phyloP scores from a whole-genome alignment of 257 asterid species.

The Ballota nigra region DNA sequence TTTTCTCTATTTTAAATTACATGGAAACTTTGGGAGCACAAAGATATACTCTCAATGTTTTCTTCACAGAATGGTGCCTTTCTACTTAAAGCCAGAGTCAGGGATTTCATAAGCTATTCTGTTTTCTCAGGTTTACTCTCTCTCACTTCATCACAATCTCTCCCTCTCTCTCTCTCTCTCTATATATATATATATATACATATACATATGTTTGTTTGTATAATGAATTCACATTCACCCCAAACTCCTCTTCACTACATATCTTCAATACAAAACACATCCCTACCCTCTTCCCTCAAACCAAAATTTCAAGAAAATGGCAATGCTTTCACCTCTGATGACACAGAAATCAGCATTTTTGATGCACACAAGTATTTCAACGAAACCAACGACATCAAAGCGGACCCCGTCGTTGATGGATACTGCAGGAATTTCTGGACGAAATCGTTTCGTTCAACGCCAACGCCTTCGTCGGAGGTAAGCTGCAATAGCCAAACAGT shows the following conservation, averaged over 20 bases:
- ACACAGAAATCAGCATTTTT: constrained; percentile 62
- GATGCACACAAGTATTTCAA: constrained; percentile 68
- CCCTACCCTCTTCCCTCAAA: constrained; percentile 7
- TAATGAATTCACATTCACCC: too few relatives aligned
- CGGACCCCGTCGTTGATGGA: constrained; percentile 30
- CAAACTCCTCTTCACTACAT: constrained; percentile 28
- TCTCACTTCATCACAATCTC: neutral
- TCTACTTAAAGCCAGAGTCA: constrained; percentile 21
- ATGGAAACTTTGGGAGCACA: neutral
- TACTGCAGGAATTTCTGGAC: constrained; percentile 21
- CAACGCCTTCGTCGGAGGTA: constrained; percentile 61
- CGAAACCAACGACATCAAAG: constrained; percentile 27
- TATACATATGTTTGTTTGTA: too few relatives aligned
- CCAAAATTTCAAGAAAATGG: constrained; percentile 5
- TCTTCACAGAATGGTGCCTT: neutral
- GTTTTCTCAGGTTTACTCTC: neutral
- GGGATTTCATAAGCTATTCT: constrained; percentile 29
- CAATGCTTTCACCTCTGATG: constrained; percentile 6
- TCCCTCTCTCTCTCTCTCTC: neutral
- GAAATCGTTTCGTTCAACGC: constrained; percentile 47
- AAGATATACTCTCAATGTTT: neutral
- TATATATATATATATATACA: too few relatives aligned
- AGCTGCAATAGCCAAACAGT: constrained; percentile 68
- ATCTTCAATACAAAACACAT: constrained; percentile 28
- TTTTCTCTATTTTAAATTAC: neutral